phyloP scores from a whole-genome alignment of 2,329 filamentous ascomycete genomes.

The Penicillium sp. region DNA sequence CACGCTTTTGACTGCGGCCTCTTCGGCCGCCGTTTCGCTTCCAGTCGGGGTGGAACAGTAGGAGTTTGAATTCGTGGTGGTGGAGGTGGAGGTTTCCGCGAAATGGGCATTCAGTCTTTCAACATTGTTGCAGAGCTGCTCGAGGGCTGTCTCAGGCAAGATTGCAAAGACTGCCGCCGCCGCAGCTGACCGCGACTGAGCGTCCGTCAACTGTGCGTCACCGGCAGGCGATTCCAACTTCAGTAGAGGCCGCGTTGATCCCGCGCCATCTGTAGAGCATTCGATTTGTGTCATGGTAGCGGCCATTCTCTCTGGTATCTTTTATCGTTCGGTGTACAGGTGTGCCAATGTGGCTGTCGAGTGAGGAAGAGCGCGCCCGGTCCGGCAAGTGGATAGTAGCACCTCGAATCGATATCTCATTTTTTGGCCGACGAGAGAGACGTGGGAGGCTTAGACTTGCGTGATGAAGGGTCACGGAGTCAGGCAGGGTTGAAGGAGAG shows the following conservation, averaged over 20 bases:
- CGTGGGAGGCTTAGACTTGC: conserved; percentile 6
- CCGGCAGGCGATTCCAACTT: conserved; percentile 18
- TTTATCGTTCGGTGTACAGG: conserved; percentile 29
- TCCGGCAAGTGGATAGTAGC: conserved; percentile 33
- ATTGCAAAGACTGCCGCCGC: conserved; percentile 64
- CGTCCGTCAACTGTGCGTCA: conserved; percentile 3
- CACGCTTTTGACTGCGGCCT: conserved; percentile 30
- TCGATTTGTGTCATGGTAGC: conserved; percentile 24
- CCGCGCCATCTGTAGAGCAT: conserved; percentile 12
- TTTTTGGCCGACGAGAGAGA: conserved; percentile 31
- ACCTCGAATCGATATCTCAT: conserved; percentile 36
- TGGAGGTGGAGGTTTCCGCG: conserved; percentile 38
- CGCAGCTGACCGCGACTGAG: conserved; percentile 2
- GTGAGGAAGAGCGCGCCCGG: conserved; percentile 26
- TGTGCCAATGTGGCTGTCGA: conserved; percentile 13
- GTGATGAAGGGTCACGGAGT: conserved; percentile 11
- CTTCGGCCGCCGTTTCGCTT: conserved; percentile 26
- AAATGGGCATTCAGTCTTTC: conserved; percentile 68
- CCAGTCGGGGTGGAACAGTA: conserved; percentile 50
- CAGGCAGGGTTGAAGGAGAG: background rate
- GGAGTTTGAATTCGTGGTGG: conserved; percentile 41
- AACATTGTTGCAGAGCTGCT: conserved; percentile 73
- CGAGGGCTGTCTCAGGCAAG: conserved; percentile 73
- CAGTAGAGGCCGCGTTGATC: conserved; percentile 15
- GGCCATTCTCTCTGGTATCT: conserved; percentile 16